A percentile compares a stretch with the other conserved stretches of the same genome.
These are phyloP conservation scores for Batkoa obscura DNA, from an alignment of 371 early-diverging fungal genomes.

Conservation along the genomic window DNA sequence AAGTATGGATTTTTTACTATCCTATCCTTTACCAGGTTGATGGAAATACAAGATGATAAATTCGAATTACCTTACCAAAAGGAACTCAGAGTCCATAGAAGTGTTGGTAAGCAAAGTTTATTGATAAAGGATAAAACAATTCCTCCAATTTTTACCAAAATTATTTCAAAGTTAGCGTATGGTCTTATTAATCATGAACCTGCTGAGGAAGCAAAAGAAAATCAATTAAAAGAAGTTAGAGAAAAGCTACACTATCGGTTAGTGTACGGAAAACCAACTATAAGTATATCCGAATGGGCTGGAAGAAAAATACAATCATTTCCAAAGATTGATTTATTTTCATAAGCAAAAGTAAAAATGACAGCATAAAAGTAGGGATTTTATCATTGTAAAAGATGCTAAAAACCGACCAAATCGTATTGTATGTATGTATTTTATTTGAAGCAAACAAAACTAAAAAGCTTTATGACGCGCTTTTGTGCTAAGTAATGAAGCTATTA, in stretches of 20 bases:
- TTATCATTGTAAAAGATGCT: constrained; percentile 12
- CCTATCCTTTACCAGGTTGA: no score
- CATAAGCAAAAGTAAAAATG: constrained; percentile 5
- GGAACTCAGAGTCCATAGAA: no score
- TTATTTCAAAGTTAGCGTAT: constrained; percentile 20
- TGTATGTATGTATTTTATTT: constrained; percentile 11
- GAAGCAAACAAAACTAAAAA: constrained; percentile 5
- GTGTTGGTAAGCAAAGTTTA: constrained; percentile 6
- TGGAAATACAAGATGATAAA: no score
- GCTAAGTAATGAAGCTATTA: constrained; percentile 24
- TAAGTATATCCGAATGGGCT: constrained; percentile 5
- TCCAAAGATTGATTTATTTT: constrained; percentile 8
- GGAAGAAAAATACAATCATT: constrained; percentile 3
- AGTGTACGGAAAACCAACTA: background rate
- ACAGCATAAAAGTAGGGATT: constrained; percentile 11
- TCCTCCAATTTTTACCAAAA: constrained; percentile 23
- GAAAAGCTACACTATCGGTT: background rate
- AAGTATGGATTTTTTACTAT: constrained; percentile 6
- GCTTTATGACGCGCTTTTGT: constrained; percentile 22
- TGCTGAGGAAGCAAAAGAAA: background rate
- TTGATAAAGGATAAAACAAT: constrained; percentile 10
- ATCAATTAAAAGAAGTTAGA: background rate
- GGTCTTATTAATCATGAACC: constrained; percentile 11
- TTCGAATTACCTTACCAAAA: no score
- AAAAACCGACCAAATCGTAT: constrained; percentile 10